Evolutionary conservation across 352 stramenopile species (phyloP).

Genomic region (Pythium biforme): DNA sequence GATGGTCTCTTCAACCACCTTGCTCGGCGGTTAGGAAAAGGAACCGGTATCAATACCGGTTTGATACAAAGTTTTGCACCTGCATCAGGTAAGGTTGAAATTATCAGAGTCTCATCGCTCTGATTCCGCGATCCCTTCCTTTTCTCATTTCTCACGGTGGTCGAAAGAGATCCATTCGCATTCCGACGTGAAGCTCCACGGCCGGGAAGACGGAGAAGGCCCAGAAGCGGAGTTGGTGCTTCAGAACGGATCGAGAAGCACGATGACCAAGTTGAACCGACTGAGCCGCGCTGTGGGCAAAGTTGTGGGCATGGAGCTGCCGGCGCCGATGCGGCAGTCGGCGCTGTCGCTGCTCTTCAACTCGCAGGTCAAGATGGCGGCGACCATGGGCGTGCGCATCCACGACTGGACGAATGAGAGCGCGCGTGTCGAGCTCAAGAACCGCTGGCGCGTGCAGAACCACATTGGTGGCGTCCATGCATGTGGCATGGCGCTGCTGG

Average conservation of each 20-base stretch:
- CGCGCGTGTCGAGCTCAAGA: conserved; percentile 65
- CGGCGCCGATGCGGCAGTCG: conserved; percentile 35
- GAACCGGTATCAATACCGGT: neutral
- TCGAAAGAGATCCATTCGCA: neutral
- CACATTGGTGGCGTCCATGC: conserved; percentile 87
- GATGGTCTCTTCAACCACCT: conserved; percentile 28
- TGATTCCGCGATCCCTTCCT: too few relatives aligned
- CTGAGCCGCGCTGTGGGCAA: conserved; percentile 54
- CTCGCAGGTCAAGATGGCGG: conserved; percentile 81
- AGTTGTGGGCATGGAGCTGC: conserved; percentile 46
- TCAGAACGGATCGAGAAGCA: neutral
- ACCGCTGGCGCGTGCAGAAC: conserved; percentile 80
- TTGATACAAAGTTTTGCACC: neutral
- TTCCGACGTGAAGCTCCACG: conserved; percentile 16
- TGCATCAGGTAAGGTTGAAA: neutral
- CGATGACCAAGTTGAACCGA: conserved; percentile 45
- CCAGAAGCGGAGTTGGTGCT: too few relatives aligned
- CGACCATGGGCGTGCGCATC: conserved; percentile 73
- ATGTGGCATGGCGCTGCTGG: conserved; percentile 82
- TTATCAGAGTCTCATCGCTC: too few relatives aligned
- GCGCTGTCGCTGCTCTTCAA: conserved; percentile 81
- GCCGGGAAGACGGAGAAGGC: neutral
- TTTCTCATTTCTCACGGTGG: too few relatives aligned
- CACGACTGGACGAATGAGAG: conserved; percentile 47
- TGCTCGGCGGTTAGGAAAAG: neutral